A percentile compares a stretch with the other conserved stretches of the same genome.
Conservation (phyloP, 202 grass and related monocot genomes). For the Setaria viridis region DNA sequence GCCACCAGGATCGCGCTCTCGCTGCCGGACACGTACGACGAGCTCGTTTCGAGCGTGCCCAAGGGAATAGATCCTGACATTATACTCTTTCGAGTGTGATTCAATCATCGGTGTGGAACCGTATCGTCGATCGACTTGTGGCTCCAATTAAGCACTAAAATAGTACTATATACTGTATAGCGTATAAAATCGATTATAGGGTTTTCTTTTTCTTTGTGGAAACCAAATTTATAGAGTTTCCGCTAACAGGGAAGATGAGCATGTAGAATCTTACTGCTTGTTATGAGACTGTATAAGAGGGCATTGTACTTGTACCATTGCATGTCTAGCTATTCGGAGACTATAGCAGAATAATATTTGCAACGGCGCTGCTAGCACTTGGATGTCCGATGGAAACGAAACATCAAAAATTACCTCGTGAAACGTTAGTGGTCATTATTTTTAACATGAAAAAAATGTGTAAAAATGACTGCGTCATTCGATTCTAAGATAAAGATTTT, state of each 20-base stretch:
- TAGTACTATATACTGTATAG: background rate
- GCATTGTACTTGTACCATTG: too few relatives aligned
- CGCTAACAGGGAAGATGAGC: background rate
- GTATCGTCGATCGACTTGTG: background rate
- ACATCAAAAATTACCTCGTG: too few relatives aligned
- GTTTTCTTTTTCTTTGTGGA: background rate
- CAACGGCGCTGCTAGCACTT: too few relatives aligned
- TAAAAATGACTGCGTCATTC: too few relatives aligned
- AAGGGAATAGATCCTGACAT: constrained; percentile 62
- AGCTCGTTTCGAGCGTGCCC: constrained; percentile 37
- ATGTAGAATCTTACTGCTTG: background rate
- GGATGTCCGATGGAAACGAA: too few relatives aligned
- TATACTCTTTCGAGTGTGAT: constrained; percentile 63
- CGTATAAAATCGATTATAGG: background rate
- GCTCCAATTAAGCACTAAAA: background rate
- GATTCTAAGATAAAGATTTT: too few relatives aligned
- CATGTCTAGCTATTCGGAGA: too few relatives aligned
- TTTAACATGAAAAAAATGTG: too few relatives aligned
- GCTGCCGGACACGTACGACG: constrained; percentile 43
- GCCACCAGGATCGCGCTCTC: constrained; percentile 60
- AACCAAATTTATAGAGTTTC: background rate
- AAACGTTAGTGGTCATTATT: too few relatives aligned
- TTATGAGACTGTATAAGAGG: too few relatives aligned
- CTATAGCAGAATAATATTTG: too few relatives aligned
- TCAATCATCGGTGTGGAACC: too few relatives aligned